Conservation (phyloP, 2,329 filamentous ascomycete genomes). For the Hypoxylon sp. region DNA sequence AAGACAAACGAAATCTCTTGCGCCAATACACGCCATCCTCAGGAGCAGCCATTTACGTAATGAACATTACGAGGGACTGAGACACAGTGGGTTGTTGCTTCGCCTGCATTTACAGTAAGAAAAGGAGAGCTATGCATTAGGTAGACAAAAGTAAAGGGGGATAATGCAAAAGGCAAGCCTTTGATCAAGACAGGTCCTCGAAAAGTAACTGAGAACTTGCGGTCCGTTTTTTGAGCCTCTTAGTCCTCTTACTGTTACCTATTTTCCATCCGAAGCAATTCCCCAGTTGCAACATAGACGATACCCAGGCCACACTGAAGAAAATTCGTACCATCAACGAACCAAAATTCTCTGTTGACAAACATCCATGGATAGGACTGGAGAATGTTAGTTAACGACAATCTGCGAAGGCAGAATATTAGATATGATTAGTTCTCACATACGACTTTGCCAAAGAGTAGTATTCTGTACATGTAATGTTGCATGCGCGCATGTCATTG, state of each 20-base stretch:
- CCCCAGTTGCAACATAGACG: no score
- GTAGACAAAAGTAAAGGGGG: not conserved
- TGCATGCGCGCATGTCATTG: constrained; percentile 15
- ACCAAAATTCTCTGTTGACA: not conserved
- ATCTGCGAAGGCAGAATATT: not conserved
- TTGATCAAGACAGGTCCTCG: not conserved
- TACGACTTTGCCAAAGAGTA: not conserved
- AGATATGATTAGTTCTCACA: not conserved
- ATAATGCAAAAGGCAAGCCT: not conserved
- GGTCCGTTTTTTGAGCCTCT: not conserved
- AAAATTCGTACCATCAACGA: not conserved
- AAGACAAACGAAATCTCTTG: no score
- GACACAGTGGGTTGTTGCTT: no score
- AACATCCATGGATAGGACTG: not conserved
- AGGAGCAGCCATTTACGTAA: no score
- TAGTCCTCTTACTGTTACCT: not conserved
- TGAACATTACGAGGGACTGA: no score
- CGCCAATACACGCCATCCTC: no score
- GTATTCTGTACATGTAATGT: not conserved
- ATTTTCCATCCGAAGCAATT: not conserved
- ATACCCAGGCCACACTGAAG: no score
- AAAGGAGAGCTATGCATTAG: no score
- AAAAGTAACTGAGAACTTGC: not conserved
- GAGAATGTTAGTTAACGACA: not conserved
- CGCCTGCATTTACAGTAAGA: no score